Base-by-base conservation (phyloP, 2,329 filamentous ascomycete species). In the Thelonectria blattea region DNA sequence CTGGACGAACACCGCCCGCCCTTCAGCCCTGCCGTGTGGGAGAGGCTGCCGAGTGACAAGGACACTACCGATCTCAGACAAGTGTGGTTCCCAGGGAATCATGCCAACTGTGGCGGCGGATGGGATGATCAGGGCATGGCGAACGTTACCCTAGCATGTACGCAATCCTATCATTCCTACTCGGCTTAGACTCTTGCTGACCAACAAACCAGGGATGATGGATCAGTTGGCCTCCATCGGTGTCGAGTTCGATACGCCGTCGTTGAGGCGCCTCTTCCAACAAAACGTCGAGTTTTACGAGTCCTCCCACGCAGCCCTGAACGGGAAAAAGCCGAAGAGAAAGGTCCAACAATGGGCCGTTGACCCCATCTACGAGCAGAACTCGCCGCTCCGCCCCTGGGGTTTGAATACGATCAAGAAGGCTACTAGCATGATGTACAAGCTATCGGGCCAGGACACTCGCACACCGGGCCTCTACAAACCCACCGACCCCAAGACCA, bases 31-130 rank as follows among this genome's bases (percentile, higher is more conserved):
- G 82, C 84, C 2, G 72, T 87, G 1, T 87, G 83, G 84, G 81
- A 85, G 65, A 75, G 79, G 18, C 72, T 74, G 9, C 72, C 73
- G 0, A 70, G 74, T 24, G 75, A 78, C 30, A 73, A 71, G 37
- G 67, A 73, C 14, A 75, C 71, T 20, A 81, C 80, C 2, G 76
- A 83, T 60, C 73, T 83, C 46, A 76, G 80, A 27, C 81, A 83
- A 62, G 80, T 83, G 12, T 89, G 87, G 87, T 92, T 93, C 68
- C 87, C 90, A 0, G 90, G 90, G 7, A 85, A 84, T 51, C 90
- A 93, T 70, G 86, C 81, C 11, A 90, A 91, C 67, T 85, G 90
- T 48, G 89, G 89, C 5, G 89, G 89, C 32, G 89, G 89, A 2
- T 90, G 85, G 85, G 71, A 75, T 5, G 82, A 85, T 49, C 78